Conservation (phyloP, 805 yeast genomes). For the Kazachstania psychrophila region DNA sequence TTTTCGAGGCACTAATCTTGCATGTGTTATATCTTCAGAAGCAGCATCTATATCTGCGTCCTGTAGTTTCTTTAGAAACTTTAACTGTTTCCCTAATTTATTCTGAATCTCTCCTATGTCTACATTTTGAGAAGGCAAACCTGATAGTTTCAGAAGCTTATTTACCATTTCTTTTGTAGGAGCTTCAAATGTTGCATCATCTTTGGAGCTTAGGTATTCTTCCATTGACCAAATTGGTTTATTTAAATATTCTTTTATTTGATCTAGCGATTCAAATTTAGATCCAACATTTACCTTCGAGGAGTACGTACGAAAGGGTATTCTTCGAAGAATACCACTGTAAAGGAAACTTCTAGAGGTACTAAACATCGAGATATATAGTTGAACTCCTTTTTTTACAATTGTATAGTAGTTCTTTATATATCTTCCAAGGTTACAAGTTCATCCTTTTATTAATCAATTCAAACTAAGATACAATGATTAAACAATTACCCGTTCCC, state of each 20-base stretch:
- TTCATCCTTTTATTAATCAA: too few species aligned
- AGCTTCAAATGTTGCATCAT: neutral
- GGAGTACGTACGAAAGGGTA: neutral
- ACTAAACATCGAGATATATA: neutral
- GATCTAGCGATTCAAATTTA: neutral
- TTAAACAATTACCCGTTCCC: too few species aligned
- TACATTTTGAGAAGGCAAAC: conserved; percentile 30
- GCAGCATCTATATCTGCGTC: conserved; percentile 12
- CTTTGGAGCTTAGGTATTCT: neutral
- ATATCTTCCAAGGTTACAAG: too few species aligned
- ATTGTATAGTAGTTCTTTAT: too few species aligned
- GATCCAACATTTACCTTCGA: neutral
- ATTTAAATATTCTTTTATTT: conserved; percentile 1
- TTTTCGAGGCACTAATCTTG: conserved; percentile 26
- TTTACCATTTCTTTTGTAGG: conserved; percentile 7
- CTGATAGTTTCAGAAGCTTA: conserved; percentile 40
- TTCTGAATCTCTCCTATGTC: conserved; percentile 28
- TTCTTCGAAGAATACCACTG: too few species aligned
- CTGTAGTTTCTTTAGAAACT: conserved; percentile 41
- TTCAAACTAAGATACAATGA: too few species aligned
- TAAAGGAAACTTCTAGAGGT: neutral
- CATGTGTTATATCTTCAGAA: conserved; percentile 6
- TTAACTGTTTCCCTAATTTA: conserved; percentile 38
- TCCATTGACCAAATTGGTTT: conserved; percentile 2
- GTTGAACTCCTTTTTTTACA: neutral